Evolutionary conservation across 352 stramenopile genomes (phyloP).

Genomic region (Phytophthora meadii): DNA sequence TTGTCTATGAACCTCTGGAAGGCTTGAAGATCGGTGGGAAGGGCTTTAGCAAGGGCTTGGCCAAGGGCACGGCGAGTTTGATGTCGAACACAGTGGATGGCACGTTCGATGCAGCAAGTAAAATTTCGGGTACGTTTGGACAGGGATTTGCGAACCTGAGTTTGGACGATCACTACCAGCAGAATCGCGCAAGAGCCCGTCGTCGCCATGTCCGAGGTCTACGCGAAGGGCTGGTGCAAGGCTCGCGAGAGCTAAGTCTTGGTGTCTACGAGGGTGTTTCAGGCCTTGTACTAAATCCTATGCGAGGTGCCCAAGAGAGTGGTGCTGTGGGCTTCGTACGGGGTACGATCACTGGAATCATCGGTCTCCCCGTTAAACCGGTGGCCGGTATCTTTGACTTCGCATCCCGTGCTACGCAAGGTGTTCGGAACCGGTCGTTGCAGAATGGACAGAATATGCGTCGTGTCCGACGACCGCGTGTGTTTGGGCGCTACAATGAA

Average conservation of each 20-base stretch:
- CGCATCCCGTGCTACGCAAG: slow-evolving; percentile 86
- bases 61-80: slow-evolving; percentile 88
- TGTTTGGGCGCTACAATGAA: slow-evolving; percentile 91
- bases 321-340: slow-evolving; percentile 86
- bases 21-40: slow-evolving; percentile 90
- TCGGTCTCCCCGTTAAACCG: slow-evolving; percentile 87
- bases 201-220: slow-evolving; percentile 83
- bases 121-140: slow-evolving; percentile 90
- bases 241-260: slow-evolving; percentile 85
- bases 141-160: slow-evolving; percentile 88
- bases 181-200: slow-evolving; percentile 79
- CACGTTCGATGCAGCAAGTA: slow-evolving; percentile 88
- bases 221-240: slow-evolving; percentile 82
- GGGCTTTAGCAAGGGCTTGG: slow-evolving; percentile 85
- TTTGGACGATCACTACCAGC: slow-evolving; percentile 89
- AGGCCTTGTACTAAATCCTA: slow-evolving; percentile 80
- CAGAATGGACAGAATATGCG: slow-evolving; percentile 83
- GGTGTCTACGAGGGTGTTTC: slow-evolving; percentile 88
- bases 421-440: slow-evolving; percentile 83
- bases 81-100: slow-evolving; percentile 89
- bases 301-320: slow-evolving; percentile 82
- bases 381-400: slow-evolving; percentile 91
- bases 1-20: slow-evolving; percentile 97
- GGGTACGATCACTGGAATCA: slow-evolving; percentile 88
- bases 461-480: slow-evolving; percentile 77